phyloP scores from a whole-genome alignment of 2,329 filamentous ascomycete genomes.

The Fonsecaea pedrosoi region DNA sequence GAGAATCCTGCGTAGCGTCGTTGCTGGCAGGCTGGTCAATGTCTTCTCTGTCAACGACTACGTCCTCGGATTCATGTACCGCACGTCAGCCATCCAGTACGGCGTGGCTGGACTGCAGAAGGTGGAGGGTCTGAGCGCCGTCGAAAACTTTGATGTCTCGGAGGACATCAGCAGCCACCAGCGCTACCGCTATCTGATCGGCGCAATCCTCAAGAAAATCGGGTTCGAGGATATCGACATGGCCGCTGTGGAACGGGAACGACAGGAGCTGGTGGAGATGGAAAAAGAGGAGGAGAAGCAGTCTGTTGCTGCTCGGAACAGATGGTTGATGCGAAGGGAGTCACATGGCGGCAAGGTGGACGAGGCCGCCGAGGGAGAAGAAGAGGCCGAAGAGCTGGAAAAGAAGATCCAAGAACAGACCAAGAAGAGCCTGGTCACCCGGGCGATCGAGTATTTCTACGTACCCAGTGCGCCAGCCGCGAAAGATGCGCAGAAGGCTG shows the following conservation, averaged over 20 bases:
- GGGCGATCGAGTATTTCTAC: conserved; percentile 42
- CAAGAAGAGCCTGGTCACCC: conserved; percentile 40
- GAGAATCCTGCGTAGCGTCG: conserved; percentile 77
- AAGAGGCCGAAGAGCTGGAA: conserved; percentile 39
- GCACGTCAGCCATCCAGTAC: conserved; percentile 79
- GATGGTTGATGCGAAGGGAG: conserved; percentile 36
- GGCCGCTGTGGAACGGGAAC: conserved; percentile 53
- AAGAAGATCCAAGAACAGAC: conserved; percentile 40
- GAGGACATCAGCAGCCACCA: conserved; percentile 72
- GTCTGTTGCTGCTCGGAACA: conserved; percentile 35
- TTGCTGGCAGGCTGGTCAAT: conserved; percentile 82
- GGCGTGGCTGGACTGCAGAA: conserved; percentile 84
- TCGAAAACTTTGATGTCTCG: conserved; percentile 72
- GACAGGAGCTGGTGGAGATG: conserved; percentile 49
- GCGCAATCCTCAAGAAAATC: conserved; percentile 69
- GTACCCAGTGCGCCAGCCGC: conserved; percentile 33
- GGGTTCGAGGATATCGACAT: conserved; percentile 71
- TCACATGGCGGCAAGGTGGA: conserved; percentile 39
- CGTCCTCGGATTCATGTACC: conserved; percentile 85
- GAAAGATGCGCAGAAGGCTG: conserved; percentile 37
- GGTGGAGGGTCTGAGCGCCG: conserved; percentile 59
- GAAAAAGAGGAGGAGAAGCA: conserved; percentile 49
- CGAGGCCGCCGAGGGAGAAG: conserved; percentile 41
- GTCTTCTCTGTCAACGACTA: conserved; percentile 88
- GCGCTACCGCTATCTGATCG: conserved; percentile 71